Conservation (phyloP, 1,284 basidiomycete genomes). For the Papiliotrema terrestris region DNA sequence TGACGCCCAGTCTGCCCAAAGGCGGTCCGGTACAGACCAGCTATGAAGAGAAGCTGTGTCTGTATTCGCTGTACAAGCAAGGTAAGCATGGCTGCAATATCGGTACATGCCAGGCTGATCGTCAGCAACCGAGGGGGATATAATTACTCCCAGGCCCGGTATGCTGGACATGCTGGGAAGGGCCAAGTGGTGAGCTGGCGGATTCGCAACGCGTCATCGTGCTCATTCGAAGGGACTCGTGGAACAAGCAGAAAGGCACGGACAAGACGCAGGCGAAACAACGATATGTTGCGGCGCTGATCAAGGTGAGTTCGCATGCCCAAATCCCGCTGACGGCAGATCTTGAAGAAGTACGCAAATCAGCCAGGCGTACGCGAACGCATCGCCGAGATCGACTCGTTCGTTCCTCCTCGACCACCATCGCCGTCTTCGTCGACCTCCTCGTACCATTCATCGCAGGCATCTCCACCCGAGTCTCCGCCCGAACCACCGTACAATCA, state of each 20-base stretch:
- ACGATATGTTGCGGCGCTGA: conserved; percentile 80
- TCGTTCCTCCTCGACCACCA: conserved; percentile 28
- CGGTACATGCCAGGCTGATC: not conserved
- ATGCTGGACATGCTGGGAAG: conserved; percentile 73
- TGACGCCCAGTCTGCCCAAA: conserved; percentile 64
- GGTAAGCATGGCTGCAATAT: conserved; percentile 52
- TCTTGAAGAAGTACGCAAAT: conserved; percentile 75
- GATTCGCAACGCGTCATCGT: conserved; percentile 23
- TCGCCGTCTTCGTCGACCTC: conserved; percentile 43
- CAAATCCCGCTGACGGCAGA: conserved; percentile 52
- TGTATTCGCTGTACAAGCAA: conserved; percentile 96
- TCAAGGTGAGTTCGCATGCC: conserved; percentile 58
- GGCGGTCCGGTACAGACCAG: conserved; percentile 93
- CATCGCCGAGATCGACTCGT: conserved; percentile 78
- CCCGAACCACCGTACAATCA: conserved; percentile 6
- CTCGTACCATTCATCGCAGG: conserved; percentile 41
- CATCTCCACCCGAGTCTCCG: conserved; percentile 25
- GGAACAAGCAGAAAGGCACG: conserved; percentile 84
- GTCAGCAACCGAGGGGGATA: conserved; percentile 44
- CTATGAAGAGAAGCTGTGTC: conserved; percentile 91
- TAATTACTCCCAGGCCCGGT: conserved; percentile 34
- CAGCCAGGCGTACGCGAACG: conserved; percentile 71
- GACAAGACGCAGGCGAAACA: conserved; percentile 77
- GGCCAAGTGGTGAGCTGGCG: conserved; percentile 73
- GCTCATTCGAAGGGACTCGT: conserved; percentile 72